phyloP scores from a whole-genome alignment of 1,284 basidiomycete species.

The Wolfiporia cocos region DNA sequence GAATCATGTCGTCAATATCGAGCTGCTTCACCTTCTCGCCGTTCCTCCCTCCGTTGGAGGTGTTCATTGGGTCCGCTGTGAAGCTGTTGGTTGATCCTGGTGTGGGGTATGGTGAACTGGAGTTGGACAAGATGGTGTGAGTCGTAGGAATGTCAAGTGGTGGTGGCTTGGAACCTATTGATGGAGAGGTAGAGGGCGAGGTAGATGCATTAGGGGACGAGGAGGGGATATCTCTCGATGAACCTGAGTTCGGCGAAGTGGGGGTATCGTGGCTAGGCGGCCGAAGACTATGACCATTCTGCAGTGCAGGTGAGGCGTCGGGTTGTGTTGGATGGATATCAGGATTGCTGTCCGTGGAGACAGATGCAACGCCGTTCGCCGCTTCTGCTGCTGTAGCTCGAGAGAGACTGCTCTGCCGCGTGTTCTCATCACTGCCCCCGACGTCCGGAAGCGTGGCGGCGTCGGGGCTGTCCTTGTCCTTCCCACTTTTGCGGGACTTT shows the following conservation, averaged over 20 bases:
- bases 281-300: conserved; percentile 28
- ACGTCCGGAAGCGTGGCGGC: conserved; percentile 25
- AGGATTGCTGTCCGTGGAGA: conserved; percentile 26
- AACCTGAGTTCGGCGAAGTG: conserved; percentile 34
- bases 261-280: conserved; percentile 30
- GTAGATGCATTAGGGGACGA: conserved; percentile 20
- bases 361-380: conserved; percentile 13
- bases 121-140: conserved; percentile 69
- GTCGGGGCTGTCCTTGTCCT: conserved; percentile 54
- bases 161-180: conserved; percentile 29
- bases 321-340: conserved; percentile 48
- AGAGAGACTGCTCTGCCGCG: conserved; percentile 37
- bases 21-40: conserved; percentile 64
- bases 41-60: conserved; percentile 35
- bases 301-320: conserved; percentile 31
- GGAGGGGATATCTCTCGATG: conserved; percentile 26
- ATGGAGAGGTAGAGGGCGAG: conserved; percentile 29
- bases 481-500: conserved; percentile 63
- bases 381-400: conserved; percentile 33
- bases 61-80: conserved; percentile 29
- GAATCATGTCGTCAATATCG: conserved; percentile 99
- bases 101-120: conserved; percentile 35
- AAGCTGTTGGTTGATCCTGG: conserved; percentile 40
- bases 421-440: conserved; percentile 30
- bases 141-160: conserved; percentile 74